Evolutionary conservation across 495 filamentous ascomycete genomes (phyloP), one percentile per base, ranked within the genome.

Genomic region (Hapsidospora chrysogenum): DNA sequence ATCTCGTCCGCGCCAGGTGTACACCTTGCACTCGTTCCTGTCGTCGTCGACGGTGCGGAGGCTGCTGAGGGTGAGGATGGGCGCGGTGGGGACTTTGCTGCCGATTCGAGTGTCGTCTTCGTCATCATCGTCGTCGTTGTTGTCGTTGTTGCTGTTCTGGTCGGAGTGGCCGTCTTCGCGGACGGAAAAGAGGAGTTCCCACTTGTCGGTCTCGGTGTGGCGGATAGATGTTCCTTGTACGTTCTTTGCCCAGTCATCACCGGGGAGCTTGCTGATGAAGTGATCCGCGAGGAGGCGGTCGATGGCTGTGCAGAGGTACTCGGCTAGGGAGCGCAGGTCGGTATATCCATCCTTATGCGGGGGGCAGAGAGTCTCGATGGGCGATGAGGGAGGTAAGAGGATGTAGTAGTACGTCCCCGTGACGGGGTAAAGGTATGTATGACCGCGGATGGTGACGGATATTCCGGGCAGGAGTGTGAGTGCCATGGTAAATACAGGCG

Each of bases 391-490:
- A 2, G 47, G 46, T 13, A 57, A 45, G 22, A 44, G 51, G 29
- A 63, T 40, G 22, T 41, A 35, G 39, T 46, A 59, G 31, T 44
- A 33, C 8, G 57, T 56, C 29, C 45, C 46, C 9, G 49, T 43
- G 14, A 39, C 35, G 1, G 47, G 46, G 11, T 46, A 29, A 15
- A 45, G 27, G 2, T 42, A 32, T 0, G 57, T 41, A 4, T 42
- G 49, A 33, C 46, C 44, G 1, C 52, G 40, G n/a, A 52, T 47
- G 29, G 47, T 50, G 3, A 66, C 34, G 9, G 49, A 44, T 4
- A 46, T 42, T 2, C 49, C 44, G 0, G 56, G 50, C 3, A 58
- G 58, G 35, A 66, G 52, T n/a, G 41, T 47, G 3, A 66, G 36
- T 30, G 57, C 57, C 36, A 57, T 60, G 8, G 55, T 46, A 14